These are phyloP conservation scores for Trametes pubescens DNA, from an alignment of 1,284 basidiomycete genomes.

Conservation along the genomic window DNA sequence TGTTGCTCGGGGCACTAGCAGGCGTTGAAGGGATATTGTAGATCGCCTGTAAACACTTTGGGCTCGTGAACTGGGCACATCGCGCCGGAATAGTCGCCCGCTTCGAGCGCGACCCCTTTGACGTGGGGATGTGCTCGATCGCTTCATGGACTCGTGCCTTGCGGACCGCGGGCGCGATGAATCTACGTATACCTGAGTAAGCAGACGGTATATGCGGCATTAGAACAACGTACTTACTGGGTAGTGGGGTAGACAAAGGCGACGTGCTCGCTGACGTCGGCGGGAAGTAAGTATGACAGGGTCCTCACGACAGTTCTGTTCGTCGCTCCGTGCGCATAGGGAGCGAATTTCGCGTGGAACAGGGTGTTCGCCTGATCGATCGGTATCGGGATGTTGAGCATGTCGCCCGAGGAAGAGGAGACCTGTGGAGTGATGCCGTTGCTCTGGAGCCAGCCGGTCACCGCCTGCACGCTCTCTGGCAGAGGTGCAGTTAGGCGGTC, in stretches of 20 bases:
- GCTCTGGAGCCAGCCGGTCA: conserved; percentile 47
- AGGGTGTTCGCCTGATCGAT: conserved; percentile 47
- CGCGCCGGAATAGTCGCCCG: not conserved
- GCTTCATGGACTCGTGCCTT: not conserved
- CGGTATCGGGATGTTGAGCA: conserved; percentile 33
- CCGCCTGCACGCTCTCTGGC: conserved; percentile 44
- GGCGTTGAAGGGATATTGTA: conserved; percentile 59
- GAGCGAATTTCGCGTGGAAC: conserved; percentile 47
- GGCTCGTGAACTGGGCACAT: conserved; percentile 47
- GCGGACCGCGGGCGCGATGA: not conserved
- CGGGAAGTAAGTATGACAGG: conserved; percentile 50
- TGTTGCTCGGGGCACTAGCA: conserved; percentile 49
- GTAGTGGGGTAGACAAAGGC: conserved; percentile 45
- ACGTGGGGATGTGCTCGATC: not conserved
- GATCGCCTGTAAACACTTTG: conserved; percentile 56
- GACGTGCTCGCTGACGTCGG: conserved; percentile 44
- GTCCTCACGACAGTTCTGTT: conserved; percentile 46
- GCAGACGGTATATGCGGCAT: not conserved
- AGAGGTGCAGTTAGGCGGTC: conserved; percentile 47
- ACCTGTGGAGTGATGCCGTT: conserved; percentile 44
- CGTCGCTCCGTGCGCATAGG: conserved; percentile 46
- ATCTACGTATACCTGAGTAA: too few species aligned
- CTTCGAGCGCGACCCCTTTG: not conserved
- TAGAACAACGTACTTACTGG: not conserved
- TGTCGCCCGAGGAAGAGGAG: conserved; percentile 41